These are phyloP conservation scores for Lactifluus volemus DNA, from an alignment of 768 basidiomycete genomes.

Conservation along the genomic window DNA sequence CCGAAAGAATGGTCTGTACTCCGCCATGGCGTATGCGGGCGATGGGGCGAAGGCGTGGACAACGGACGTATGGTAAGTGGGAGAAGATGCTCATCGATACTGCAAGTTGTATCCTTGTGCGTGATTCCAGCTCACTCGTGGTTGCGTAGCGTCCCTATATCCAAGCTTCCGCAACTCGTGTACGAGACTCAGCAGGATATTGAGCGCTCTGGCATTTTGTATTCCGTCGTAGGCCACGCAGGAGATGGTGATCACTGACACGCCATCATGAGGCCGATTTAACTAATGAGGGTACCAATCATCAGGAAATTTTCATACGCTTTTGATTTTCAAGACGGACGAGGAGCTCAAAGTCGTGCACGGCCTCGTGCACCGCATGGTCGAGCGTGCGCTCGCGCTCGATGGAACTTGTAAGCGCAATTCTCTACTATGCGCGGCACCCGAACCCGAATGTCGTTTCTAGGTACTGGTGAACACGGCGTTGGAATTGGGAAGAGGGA, in stretches of 20 bases:
- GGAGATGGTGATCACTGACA: slow-evolving; percentile 48
- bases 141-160: slow-evolving; percentile 45
- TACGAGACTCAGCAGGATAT: slow-evolving; percentile 69
- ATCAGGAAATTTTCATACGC: slow-evolving; percentile 37
- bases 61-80: slow-evolving; percentile 66
- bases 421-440: too few relatives aligned
- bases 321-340: slow-evolving; percentile 31
- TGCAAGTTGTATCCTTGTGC: not conserved
- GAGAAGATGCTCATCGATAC: not conserved
- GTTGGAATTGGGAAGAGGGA: slow-evolving; percentile 80
- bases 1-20: slow-evolving; percentile 56
- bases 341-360: slow-evolving; percentile 29
- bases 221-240: slow-evolving; percentile 67
- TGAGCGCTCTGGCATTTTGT: slow-evolving; percentile 41
- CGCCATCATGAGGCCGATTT: not conserved
- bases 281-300: not conserved
- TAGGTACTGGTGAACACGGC: slow-evolving; percentile 78
- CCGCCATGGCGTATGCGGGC: slow-evolving; percentile 42
- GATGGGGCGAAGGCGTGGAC: slow-evolving; percentile 53
- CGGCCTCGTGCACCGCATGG: slow-evolving; percentile 47
- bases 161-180: slow-evolving; percentile 54
- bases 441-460: not conserved
- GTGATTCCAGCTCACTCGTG: not conserved
- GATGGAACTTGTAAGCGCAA: slow-evolving; percentile 56
- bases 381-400: slow-evolving; percentile 55